A percentile compares a stretch with the other conserved stretches of the same genome.
phyloP scores from a whole-genome alignment of 2,329 filamentous ascomycete genomes.

The Phialocephala sp. region DNA sequence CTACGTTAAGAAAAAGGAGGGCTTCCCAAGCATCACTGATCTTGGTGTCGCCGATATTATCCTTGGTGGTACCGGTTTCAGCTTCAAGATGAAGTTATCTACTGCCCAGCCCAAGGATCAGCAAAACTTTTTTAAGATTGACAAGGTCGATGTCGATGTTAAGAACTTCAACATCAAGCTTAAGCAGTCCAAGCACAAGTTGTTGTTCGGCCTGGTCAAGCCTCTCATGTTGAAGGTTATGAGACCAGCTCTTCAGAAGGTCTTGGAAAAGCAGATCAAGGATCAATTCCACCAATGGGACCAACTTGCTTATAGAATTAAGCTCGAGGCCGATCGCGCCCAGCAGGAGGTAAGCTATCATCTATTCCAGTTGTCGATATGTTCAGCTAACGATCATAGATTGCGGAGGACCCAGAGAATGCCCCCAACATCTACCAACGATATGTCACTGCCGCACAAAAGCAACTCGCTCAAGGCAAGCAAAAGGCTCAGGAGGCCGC shows the following conservation, averaged over 20 bases:
- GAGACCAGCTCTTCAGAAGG: constrained; percentile 84
- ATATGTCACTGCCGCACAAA: constrained; percentile 78
- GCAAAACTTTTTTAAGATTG: constrained; percentile 92
- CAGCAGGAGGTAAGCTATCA: constrained; percentile 54
- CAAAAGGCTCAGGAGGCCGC: constrained; percentile 74
- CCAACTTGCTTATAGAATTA: constrained; percentile 73
- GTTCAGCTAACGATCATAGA: constrained; percentile 35
- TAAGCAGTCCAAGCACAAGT: constrained; percentile 93
- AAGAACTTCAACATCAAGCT: constrained; percentile 86
- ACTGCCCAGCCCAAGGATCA: constrained; percentile 77
- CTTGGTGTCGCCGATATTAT: constrained; percentile 88
- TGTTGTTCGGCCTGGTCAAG: constrained; percentile 86
- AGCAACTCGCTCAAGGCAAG: constrained; percentile 75
- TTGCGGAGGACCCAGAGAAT: constrained; percentile 72
- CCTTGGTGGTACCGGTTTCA: constrained; percentile 85
- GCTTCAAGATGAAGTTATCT: constrained; percentile 89
- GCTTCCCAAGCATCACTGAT: constrained; percentile 88
- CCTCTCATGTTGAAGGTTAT: constrained; percentile 84
- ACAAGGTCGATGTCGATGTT: constrained; percentile 78
- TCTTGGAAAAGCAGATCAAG: constrained; percentile 86
- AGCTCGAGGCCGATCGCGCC: constrained; percentile 81
- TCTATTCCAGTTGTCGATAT: background rate
- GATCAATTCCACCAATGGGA: constrained; percentile 81
- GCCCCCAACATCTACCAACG: constrained; percentile 84
- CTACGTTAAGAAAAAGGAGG: constrained; percentile 93